Evolutionary conservation across 495 filamentous ascomycete genomes (phyloP).

Genomic region (Zalerion maritima): DNA sequence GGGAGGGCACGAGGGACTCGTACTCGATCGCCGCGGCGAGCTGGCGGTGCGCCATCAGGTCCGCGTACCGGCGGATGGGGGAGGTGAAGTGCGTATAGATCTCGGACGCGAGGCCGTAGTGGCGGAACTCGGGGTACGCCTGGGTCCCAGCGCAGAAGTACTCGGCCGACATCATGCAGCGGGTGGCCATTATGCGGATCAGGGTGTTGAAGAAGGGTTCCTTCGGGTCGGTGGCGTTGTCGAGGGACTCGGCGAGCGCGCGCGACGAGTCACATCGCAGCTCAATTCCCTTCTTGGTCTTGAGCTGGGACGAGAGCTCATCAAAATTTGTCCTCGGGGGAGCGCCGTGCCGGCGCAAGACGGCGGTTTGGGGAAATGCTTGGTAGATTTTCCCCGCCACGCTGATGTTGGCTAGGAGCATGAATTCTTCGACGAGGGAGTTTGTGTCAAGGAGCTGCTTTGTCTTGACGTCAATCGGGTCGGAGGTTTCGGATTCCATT

Average conservation of each 20-base stretch:
- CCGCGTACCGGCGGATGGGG: slow-evolving; percentile 91
- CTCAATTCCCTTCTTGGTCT: slow-evolving; percentile 64
- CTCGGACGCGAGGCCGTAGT: slow-evolving; percentile 87
- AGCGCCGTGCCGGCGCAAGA: slow-evolving; percentile 80
- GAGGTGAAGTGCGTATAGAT: slow-evolving; percentile 99
- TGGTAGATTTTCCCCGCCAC: slow-evolving; percentile 78
- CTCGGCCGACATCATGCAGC: slow-evolving; percentile 98
- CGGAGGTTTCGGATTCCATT: slow-evolving; percentile 84
- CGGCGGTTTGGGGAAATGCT: slow-evolving; percentile 85
- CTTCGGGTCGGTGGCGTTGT: slow-evolving; percentile 61
- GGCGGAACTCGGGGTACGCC: slow-evolving; percentile 82
- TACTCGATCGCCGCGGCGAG: slow-evolving; percentile 90
- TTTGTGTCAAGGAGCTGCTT: slow-evolving; percentile 91
- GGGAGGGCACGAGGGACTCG: slow-evolving; percentile 62
- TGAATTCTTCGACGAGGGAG: slow-evolving; percentile 96
- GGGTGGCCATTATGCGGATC: slow-evolving; percentile 87
- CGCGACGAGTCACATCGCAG: slow-evolving; percentile 73
- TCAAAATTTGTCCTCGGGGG: slow-evolving; percentile 95
- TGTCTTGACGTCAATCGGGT: slow-evolving; percentile 90
- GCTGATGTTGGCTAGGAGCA: slow-evolving; percentile 93
- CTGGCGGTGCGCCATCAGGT: slow-evolving; percentile 85
- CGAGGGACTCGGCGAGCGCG: slow-evolving; percentile 79
- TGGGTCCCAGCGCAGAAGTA: slow-evolving; percentile 94
- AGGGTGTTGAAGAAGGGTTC: slow-evolving; percentile 98
- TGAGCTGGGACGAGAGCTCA: slow-evolving; percentile 75